These are phyloP conservation scores for Kwoniella sp. DNA, from an alignment of 768 basidiomycete genomes.

Conservation along the genomic window DNA sequence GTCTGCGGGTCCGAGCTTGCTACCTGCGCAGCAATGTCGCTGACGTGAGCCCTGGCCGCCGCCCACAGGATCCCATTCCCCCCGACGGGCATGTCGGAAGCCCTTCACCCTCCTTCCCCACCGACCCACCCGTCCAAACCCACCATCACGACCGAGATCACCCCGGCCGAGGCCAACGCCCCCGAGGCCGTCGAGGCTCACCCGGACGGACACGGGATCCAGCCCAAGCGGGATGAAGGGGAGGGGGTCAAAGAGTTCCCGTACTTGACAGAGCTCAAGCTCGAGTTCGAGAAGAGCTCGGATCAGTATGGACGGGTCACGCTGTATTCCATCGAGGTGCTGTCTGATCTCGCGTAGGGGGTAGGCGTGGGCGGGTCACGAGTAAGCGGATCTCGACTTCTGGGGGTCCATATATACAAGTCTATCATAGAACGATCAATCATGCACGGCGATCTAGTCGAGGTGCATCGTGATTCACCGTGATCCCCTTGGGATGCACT, in stretches of 20 bases:
- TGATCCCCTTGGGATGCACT: no score
- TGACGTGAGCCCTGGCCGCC: neutral
- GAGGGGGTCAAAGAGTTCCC: slow-evolving; percentile 1
- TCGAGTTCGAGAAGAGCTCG: slow-evolving; percentile 47
- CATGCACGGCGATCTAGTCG: no score
- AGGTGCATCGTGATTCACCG: no score
- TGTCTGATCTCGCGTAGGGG: no score
- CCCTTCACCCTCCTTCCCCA: neutral
- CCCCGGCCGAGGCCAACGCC: slow-evolving; percentile 6
- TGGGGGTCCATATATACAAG: no score
- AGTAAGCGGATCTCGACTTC: no score
- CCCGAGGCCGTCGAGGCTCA: slow-evolving; percentile 2
- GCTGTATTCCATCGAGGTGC: slow-evolving; percentile 42
- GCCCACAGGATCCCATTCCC: slow-evolving; percentile 15
- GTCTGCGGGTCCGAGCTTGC: no score
- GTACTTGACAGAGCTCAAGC: slow-evolving; percentile 40
- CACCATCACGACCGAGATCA: slow-evolving; percentile 8
- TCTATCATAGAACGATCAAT: no score
- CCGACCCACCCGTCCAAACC: slow-evolving; percentile 2
- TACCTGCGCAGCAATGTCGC: no score
- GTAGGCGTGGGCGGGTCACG: no score
- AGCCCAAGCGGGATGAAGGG: neutral
- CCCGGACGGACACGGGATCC: slow-evolving; percentile 12
- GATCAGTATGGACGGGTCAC: slow-evolving; percentile 46
- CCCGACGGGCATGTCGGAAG: slow-evolving; percentile 1